phyloP scores from a whole-genome alignment of 1,284 basidiomycete species.

The Trichosporon sp. region DNA sequence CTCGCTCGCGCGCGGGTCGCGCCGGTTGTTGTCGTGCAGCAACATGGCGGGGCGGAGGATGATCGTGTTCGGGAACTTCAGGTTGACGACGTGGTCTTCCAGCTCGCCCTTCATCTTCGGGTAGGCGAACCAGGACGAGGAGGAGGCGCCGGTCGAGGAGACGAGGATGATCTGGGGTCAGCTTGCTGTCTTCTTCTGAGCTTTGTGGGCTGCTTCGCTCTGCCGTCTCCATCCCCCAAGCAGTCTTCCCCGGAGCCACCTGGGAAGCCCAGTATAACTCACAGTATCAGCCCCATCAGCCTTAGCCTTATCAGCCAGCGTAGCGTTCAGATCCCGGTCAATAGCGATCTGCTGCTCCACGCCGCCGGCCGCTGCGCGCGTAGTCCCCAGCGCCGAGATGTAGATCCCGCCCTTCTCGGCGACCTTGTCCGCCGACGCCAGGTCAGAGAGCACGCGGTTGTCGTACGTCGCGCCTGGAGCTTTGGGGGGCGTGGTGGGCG shows the following conservation, averaged over 20 bases:
- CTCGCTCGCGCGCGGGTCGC: constrained; percentile 20
- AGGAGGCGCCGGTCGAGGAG: constrained; percentile 27
- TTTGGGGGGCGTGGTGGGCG: constrained; percentile 3
- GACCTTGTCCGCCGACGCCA: constrained; percentile 17
- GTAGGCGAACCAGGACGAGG: constrained; percentile 31
- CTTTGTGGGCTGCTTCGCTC: too few species aligned
- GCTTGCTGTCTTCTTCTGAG: too few species aligned
- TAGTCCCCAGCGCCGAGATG: constrained; percentile 41
- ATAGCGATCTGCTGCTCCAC: constrained; percentile 29
- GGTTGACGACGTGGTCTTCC: constrained; percentile 35
- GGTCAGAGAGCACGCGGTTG: constrained; percentile 26
- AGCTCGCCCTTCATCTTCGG: constrained; percentile 40
- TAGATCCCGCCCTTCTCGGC: constrained; percentile 26
- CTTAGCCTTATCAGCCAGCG: constrained; percentile 37
- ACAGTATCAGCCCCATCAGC: constrained; percentile 38
- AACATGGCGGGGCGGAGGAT: constrained; percentile 42
- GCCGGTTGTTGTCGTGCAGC: constrained; percentile 20
- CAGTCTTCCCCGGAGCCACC: too few species aligned
- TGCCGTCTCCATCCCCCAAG: too few species aligned
- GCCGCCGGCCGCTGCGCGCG: constrained; percentile 34
- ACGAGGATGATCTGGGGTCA: constrained; percentile 39
- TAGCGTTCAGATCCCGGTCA: constrained; percentile 38
- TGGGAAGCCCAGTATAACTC: too few species aligned
- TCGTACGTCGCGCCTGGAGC: constrained; percentile 21
- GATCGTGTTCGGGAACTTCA: constrained; percentile 35